Percentiles rank a stretch among this genome's conserved stretches.
These are phyloP conservation scores for Torrubiella hemipterigena DNA, from an alignment of 2,329 filamentous ascomycete genomes.

Conservation along the genomic window DNA sequence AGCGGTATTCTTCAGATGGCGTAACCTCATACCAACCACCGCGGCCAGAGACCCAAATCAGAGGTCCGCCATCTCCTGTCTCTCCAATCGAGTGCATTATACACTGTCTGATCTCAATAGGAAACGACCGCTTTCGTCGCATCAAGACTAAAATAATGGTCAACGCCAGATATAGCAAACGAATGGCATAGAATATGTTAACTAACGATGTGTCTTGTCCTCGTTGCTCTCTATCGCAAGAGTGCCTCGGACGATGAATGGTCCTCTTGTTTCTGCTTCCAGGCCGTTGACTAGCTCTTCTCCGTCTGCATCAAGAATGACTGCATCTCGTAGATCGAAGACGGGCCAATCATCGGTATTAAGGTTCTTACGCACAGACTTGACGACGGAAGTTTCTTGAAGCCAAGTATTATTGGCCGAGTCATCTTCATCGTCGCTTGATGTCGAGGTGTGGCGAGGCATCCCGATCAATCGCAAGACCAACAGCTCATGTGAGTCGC, in stretches of 20 bases:
- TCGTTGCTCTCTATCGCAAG: background rate
- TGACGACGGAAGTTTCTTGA: background rate
- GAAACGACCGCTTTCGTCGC: background rate
- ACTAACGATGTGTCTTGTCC: background rate
- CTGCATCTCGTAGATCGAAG: background rate
- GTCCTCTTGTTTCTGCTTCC: background rate
- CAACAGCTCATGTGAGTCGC: no score
- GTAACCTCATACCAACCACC: conserved; percentile 51
- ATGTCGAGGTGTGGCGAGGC: no score
- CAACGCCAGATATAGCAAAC: background rate
- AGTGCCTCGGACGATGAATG: background rate
- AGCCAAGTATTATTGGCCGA: no score
- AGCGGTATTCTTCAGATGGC: conserved; percentile 35
- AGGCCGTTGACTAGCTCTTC: background rate
- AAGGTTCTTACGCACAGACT: background rate
- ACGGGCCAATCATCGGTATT: background rate
- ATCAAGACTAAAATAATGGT: background rate
- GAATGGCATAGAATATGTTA: background rate
- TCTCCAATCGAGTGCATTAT: conserved; percentile 26
- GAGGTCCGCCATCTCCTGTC: conserved; percentile 29
- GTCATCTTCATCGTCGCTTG: no score
- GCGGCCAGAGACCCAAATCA: conserved; percentile 46
- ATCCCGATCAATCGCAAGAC: no score
- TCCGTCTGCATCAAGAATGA: background rate
- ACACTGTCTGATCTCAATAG: background rate